Evolutionary conservation across 306 rosid species (phyloP), one percentile per base, ranked within the genome.

Genomic region (Senna siamea): DNA sequence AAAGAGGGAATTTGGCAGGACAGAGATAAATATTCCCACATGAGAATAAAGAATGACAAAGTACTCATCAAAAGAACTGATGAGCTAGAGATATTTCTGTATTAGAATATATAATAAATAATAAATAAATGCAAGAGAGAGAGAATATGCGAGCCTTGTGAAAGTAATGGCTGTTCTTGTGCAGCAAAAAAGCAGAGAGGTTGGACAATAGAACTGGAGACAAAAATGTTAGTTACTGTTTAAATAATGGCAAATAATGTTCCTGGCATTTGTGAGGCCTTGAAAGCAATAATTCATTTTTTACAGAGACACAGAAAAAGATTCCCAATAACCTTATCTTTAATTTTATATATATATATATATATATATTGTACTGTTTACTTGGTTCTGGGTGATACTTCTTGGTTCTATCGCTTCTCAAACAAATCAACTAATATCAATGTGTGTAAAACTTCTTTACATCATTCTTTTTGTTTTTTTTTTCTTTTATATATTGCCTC

Each of bases 1-100:
- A 90, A 91, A 91, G 96, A 82, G 28, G 80, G 72, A 84, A 78
- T 79, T 86, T 83, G 86, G 90, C 95, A 88, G 91, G 72, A 73
- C 64, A 61, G 76, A 52, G 68, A 38, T 38, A 76, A 68, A 66
- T 15, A 47, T 63, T 59, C 72, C 76, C 65, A 59, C 76, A 71
- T 59, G 79, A 56, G 79, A 77, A 80, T 82, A 83, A 66, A 81
- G 62, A 80, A 79, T 76, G 79, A 75, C 56, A 83, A 76, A 75
- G 77, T 17, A 60, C 23, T 77, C 74, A 76, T 81, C 57, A 57
- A 70, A 75, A 79, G 82, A 75, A 64, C 75, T 35, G 63, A 79
- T 26, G 2, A 57, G 82, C n/a, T n/a, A n/a, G n/a, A n/a, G n/a
- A 84, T 26, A 26, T 26, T 26, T 1, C 2, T 26, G 30, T 26